These are phyloP conservation scores for Leucosporidium creatinivorum DNA, from an alignment of 768 basidiomycete species.

Conservation along the genomic window DNA sequence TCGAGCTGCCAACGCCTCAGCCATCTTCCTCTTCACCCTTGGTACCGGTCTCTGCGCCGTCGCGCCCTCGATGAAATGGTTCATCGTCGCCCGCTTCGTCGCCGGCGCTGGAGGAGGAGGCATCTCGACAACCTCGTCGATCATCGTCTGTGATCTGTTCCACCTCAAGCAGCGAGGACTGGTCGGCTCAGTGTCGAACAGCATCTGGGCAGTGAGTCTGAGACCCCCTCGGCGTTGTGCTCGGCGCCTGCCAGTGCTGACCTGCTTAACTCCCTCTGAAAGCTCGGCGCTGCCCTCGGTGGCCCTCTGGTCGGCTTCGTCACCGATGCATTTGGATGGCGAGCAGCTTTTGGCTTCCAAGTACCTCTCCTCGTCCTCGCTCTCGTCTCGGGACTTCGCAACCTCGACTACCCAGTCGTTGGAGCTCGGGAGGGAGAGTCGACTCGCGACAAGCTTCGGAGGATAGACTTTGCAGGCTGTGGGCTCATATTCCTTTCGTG, in stretches of 20 bases:
- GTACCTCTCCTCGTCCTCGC: conserved; percentile 70
- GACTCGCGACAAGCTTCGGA: conserved; percentile 35
- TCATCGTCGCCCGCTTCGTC: conserved; percentile 68
- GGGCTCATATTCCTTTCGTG: conserved; percentile 37
- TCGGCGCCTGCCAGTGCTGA: neutral
- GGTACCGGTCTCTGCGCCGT: conserved; percentile 74
- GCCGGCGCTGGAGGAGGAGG: conserved; percentile 11
- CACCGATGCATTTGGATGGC: conserved; percentile 48
- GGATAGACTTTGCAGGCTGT: conserved; percentile 77
- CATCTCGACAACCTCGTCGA: conserved; percentile 29
- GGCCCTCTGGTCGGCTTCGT: conserved; percentile 41
- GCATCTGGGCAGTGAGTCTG: conserved; percentile 56
- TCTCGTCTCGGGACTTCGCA: conserved; percentile 59
- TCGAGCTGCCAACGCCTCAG: conserved; percentile 78
- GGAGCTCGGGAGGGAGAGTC: neutral
- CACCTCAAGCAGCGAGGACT: conserved; percentile 77
- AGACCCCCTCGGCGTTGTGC: neutral
- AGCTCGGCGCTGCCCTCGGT: conserved; percentile 50
- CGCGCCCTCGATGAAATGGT: conserved; percentile 71
- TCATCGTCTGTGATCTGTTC: conserved; percentile 77
- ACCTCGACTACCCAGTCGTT: conserved; percentile 69
- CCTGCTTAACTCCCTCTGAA: neutral
- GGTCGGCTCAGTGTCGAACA: conserved; percentile 67
- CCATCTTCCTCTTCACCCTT: conserved; percentile 69
- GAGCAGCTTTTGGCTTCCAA: conserved; percentile 63